Evolutionary conservation across 352 stramenopile species (phyloP).

Genomic region (Pythium apleroticum): DNA sequence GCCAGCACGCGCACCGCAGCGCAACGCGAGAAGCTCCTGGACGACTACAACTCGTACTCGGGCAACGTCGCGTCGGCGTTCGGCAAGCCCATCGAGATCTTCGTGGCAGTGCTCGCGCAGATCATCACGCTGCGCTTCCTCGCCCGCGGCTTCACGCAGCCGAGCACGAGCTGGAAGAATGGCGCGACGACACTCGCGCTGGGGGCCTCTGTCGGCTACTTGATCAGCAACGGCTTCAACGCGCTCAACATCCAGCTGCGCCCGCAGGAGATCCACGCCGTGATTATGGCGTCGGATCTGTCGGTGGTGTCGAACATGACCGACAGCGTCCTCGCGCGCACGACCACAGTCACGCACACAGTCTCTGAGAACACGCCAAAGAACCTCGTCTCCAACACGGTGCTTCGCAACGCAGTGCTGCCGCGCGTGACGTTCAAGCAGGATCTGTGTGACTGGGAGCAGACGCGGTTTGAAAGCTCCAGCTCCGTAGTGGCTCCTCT

Average conservation of each 20-base stretch:
- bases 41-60: conserved; percentile 14
- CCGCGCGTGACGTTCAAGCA: not conserved
- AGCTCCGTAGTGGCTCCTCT: not conserved
- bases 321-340: not conserved
- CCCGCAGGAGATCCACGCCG: not conserved
- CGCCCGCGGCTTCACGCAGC: not conserved
- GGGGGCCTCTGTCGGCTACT: not conserved
- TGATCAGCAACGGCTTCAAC: conserved; percentile 15
- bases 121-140: conserved; percentile 12
- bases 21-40: not conserved
- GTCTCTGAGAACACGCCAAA: not conserved
- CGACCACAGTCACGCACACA: not conserved
- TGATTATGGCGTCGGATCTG: conserved; percentile 4
- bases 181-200: not conserved
- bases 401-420: conserved; percentile 11
- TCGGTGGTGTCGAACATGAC: not conserved
- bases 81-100: conserved; percentile 9
- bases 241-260: conserved; percentile 16
- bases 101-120: not conserved
- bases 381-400: conserved; percentile 13
- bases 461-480: not conserved
- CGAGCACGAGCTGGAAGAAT: not conserved
- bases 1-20: too few species aligned
- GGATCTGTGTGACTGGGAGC: not conserved
- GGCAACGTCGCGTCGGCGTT: conserved; percentile 3